phyloP scores from a whole-genome alignment of 495 filamentous ascomycete genomes.

The Neurospora terricola region DNA sequence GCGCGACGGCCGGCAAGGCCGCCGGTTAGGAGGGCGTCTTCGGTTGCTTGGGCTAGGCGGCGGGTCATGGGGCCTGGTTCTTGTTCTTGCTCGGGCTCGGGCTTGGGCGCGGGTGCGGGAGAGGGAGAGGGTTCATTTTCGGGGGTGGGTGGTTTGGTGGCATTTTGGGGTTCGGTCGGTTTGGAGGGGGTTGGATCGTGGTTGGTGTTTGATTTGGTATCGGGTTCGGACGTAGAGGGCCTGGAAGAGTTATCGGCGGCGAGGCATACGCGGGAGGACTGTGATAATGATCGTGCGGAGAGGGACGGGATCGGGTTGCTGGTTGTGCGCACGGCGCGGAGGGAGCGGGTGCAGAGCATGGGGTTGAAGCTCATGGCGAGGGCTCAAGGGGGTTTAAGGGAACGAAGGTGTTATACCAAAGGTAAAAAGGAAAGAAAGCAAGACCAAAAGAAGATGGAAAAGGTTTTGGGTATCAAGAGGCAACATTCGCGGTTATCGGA shows the following conservation, averaged over 20 bases:
- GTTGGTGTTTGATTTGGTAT: background rate
- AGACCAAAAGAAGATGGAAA: background rate
- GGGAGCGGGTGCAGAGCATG: conserved; percentile 7
- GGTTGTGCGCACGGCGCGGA: conserved; percentile 3
- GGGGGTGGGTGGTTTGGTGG: background rate
- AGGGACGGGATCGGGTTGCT: background rate
- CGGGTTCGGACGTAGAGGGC: background rate
- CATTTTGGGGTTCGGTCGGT: background rate
- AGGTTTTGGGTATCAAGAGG: background rate
- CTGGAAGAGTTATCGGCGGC: background rate
- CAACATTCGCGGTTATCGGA: background rate
- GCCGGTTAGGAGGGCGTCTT: conserved; percentile 63
- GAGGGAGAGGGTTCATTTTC: background rate
- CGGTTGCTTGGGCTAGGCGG: conserved; percentile 67
- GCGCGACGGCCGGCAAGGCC: conserved; percentile 61
- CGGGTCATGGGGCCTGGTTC: conserved; percentile 58
- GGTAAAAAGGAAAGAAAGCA: too few relatives aligned
- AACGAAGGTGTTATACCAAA: background rate
- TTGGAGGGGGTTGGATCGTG: background rate
- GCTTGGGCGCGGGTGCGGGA: background rate
- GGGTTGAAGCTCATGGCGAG: conserved; percentile 6
- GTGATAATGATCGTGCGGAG: background rate
- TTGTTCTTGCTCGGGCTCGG: background rate
- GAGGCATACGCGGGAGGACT: background rate
- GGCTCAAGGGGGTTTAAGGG: background rate